Evolutionary conservation across 139 green algal species (phyloP).

Genomic region (Pleodorina starrii): DNA sequence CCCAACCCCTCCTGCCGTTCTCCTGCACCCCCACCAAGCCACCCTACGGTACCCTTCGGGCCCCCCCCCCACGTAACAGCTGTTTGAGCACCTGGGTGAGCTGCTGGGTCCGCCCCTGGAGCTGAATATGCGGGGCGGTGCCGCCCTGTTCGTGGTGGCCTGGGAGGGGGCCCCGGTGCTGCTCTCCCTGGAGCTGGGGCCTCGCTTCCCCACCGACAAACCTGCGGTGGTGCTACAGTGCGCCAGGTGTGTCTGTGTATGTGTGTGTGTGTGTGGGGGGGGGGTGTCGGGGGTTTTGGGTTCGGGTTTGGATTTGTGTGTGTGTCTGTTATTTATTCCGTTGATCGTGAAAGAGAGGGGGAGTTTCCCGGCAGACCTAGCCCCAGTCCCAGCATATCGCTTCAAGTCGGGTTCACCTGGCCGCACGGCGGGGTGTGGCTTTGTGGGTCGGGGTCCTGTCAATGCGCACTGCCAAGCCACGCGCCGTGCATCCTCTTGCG

Average conservation of each 20-base stretch:
- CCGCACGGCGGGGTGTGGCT: neutral
- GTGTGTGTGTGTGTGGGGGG: neutral
- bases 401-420: neutral
- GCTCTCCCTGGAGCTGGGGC: constrained; percentile 26
- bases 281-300: neutral
- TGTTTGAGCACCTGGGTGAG: neutral
- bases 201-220: constrained; percentile 20
- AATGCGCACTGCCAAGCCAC: too few relatives aligned
- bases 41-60: too few relatives aligned
- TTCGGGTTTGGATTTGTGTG: neutral
- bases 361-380: neutral
- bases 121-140: neutral
- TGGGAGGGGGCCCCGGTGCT: constrained; percentile 32
- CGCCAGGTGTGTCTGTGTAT: neutral
- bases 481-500: too few relatives aligned
- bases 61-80: too few relatives aligned
- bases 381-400: neutral
- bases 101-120: constrained; percentile 14
- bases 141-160: neutral
- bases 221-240: constrained; percentile 25
- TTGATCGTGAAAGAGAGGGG: too few relatives aligned
- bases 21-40: too few relatives aligned
- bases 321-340: neutral
- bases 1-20: too few relatives aligned
- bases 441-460: neutral